Conservation (phyloP, 2,329 filamentous ascomycete species). For the Microdochium trichocladiopsis region DNA sequence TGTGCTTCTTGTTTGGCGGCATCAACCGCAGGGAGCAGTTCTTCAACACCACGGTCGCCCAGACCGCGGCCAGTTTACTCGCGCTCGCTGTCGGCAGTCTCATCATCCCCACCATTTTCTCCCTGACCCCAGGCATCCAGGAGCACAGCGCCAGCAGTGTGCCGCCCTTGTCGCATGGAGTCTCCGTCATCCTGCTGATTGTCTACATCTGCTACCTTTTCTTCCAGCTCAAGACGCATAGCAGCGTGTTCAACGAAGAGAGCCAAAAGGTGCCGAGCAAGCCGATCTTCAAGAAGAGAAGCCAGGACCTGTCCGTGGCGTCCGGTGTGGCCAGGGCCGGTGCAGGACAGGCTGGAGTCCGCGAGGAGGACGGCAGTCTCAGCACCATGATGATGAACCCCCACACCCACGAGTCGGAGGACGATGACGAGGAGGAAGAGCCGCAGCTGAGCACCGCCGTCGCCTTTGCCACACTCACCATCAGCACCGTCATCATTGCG, state of each 20-base stretch:
- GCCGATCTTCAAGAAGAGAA: slow-evolving; percentile 23
- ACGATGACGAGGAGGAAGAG: slow-evolving; percentile 65
- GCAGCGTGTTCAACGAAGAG: slow-evolving; percentile 69
- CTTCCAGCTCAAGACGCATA: slow-evolving; percentile 88
- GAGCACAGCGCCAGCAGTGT: slow-evolving; percentile 36
- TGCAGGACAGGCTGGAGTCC: slow-evolving; percentile 8
- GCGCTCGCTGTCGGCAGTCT: slow-evolving; percentile 73
- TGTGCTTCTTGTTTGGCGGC: slow-evolving; percentile 87
- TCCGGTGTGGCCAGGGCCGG: slow-evolving; percentile 12
- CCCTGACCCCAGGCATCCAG: slow-evolving; percentile 36
- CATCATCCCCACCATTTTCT: slow-evolving; percentile 86
- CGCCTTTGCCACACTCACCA: slow-evolving; percentile 62
- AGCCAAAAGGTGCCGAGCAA: slow-evolving; percentile 68
- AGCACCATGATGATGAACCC: slow-evolving; percentile 36
- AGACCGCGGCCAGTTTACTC: slow-evolving; percentile 77
- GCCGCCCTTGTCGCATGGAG: slow-evolving; percentile 62
- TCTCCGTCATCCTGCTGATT: slow-evolving; percentile 71
- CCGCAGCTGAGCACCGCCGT: slow-evolving; percentile 68
- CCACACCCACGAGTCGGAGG: slow-evolving; percentile 29
- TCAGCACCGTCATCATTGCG: slow-evolving; percentile 73
- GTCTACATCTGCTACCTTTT: slow-evolving; percentile 80
- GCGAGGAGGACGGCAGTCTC: slow-evolving; percentile 31
- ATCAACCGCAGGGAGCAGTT: slow-evolving; percentile 72
- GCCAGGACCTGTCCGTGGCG: slow-evolving; percentile 10
- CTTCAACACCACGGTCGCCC: slow-evolving; percentile 89